Conservation (phyloP, 2,329 filamentous ascomycete genomes). For the Diplodia intermedia region DNA sequence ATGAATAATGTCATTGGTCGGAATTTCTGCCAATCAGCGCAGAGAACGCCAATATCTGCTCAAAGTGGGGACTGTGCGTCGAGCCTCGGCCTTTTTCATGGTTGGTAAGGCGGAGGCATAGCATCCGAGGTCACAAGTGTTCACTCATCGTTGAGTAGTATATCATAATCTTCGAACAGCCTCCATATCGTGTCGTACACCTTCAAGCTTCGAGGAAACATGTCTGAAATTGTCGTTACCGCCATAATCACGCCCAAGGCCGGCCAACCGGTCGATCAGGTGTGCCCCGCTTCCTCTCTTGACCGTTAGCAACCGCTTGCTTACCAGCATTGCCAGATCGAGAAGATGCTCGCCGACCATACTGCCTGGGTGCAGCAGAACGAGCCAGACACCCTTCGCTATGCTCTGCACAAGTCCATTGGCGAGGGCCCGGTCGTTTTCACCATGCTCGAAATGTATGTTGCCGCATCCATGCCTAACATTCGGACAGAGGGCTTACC, state of each 20-base stretch:
- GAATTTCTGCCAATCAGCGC: no score
- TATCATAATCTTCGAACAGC: background rate
- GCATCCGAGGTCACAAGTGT: conserved; percentile 9
- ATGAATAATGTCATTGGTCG: no score
- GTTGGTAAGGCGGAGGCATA: background rate
- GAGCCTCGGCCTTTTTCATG: conserved; percentile 11
- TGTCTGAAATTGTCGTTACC: conserved; percentile 39
- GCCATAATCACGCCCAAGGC: conserved; percentile 44
- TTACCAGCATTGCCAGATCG: conserved; percentile 38
- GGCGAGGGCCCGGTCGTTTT: conserved; percentile 41
- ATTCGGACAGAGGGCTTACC: background rate
- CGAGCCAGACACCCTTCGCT: conserved; percentile 45
- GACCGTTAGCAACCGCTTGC: background rate
- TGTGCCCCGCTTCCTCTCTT: conserved; percentile 32
- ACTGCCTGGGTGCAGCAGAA: conserved; percentile 42
- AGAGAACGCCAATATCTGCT: no score
- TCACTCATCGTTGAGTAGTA: conserved; percentile 5
- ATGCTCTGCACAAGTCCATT: conserved; percentile 43
- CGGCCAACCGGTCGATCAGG: conserved; percentile 42
- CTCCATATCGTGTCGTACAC: background rate
- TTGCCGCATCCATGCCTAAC: background rate
- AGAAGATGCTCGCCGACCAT: conserved; percentile 41
- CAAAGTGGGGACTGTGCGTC: background rate
- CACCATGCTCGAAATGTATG: conserved; percentile 46
- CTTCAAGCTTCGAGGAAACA: conserved; percentile 35